Base-by-base conservation (phyloP, 176 grass and related monocot species). In the Triticum dicoccoides region DNA sequence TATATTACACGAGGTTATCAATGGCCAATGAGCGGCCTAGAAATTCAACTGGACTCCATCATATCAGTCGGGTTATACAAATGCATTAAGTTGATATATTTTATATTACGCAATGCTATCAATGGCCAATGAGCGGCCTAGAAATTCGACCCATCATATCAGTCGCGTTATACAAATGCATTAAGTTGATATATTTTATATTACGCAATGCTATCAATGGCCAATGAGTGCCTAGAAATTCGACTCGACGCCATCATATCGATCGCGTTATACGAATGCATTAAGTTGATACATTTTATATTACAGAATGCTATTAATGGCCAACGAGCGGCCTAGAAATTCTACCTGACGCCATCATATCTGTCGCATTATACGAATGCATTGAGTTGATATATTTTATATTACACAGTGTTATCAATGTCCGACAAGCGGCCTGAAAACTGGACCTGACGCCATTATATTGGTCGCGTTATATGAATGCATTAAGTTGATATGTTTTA, bases 11-110 rank as follows among this genome's bases (percentile, higher is more conserved):
- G 13, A 47, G 3, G 45, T 1, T 47, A 47, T 47, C 45, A 47
- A 47, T 51, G 29, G 15, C 20, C 29, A 20, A 33, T 51, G 30
- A 20, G 3, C 0, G 7, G 10, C 2, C 4, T 77, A 33, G 29
- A 29, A 15, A 52, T 17, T 49, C 2, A 11, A 33, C 0, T 9
- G 21, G 2, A 34, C 15, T 15, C 2, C 21, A 25, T 15, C 34
- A 5, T 37, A 3, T 4, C 1, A 0, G 39, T 17, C n/a, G 71
- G 1, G 2, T 74, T 45, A 6, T 47, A 23, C 0, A 0, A 1
- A 45, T 47, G 2, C 3, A 7, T 45, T 44, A 0, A 17, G n/a
- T 73, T 25, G 14, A 21, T 21, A 59, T 3, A 21, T 21, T 21
- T 3, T 20, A 59, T 18, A 59, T 3, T 9, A 21, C 18, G 9